Conservation (phyloP, 1,284 basidiomycete genomes). For the Heterobasidion irregulare region DNA sequence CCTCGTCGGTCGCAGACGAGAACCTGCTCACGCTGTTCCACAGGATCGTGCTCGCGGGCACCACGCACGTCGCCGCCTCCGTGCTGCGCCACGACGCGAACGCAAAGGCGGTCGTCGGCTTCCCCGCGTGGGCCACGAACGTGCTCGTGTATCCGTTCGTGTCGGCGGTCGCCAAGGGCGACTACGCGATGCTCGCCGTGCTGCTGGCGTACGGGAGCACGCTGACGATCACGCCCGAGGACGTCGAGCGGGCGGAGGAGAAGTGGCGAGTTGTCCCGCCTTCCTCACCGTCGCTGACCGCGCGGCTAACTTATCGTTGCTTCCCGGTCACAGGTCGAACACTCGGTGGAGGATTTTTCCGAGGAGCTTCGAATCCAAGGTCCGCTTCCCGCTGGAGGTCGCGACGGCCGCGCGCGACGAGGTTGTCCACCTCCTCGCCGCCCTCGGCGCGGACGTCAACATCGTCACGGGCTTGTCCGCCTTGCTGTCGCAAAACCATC, state of each 20-base stretch:
- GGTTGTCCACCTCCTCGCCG: background rate
- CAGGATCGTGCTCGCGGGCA: conserved; percentile 28
- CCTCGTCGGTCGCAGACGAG: conserved; percentile 39
- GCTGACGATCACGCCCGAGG: conserved; percentile 20
- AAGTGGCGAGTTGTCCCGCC: conserved; percentile 16
- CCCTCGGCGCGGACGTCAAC: background rate
- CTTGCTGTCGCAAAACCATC: too few relatives aligned
- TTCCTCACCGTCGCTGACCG: background rate
- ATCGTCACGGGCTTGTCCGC: background rate
- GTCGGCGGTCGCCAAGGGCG: conserved; percentile 22
- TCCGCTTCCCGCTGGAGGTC: background rate
- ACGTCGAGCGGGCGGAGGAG: background rate
- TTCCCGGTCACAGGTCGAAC: background rate
- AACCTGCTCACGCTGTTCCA: conserved; percentile 40
- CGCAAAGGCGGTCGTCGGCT: conserved; percentile 35
- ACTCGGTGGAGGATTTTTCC: too few relatives aligned
- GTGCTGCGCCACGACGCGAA: conserved; percentile 41
- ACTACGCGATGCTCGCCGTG: conserved; percentile 29
- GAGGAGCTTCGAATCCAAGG: background rate
- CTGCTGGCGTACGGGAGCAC: conserved; percentile 34
- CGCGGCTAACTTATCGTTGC: background rate
- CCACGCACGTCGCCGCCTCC: conserved; percentile 33
- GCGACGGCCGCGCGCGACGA: background rate
- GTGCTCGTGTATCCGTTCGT: conserved; percentile 26
- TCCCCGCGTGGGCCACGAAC: conserved; percentile 23